These are phyloP conservation scores for Hysterangium stoloniferum DNA, from an alignment of 768 basidiomycete genomes.

Conservation along the genomic window DNA sequence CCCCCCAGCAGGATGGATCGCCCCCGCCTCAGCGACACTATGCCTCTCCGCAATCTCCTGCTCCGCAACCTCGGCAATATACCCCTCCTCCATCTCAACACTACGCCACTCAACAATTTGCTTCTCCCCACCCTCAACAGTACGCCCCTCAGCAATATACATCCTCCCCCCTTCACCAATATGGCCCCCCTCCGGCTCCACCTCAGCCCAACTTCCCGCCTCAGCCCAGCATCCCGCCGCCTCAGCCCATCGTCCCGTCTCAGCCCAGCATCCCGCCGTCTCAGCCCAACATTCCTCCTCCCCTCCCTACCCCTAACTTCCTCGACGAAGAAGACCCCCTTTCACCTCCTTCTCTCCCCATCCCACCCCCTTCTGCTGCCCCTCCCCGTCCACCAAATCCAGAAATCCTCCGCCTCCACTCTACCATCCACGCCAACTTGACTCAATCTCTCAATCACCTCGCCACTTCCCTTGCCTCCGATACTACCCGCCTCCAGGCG, in stretches of 20 bases:
- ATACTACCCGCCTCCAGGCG: constrained; percentile 69
- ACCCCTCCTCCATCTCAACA: too few relatives aligned
- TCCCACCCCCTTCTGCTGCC: constrained; percentile 27
- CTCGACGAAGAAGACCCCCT: constrained; percentile 35
- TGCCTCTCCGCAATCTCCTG: constrained; percentile 22
- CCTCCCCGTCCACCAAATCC: constrained; percentile 88
- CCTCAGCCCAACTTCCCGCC: constrained; percentile 12
- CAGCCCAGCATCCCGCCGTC: constrained; percentile 17
- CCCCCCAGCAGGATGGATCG: constrained; percentile 12
- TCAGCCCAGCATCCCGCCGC: constrained; percentile 19
- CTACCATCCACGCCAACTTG: constrained; percentile 69
- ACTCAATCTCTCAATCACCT: constrained; percentile 65
- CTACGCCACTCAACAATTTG: constrained; percentile 12
- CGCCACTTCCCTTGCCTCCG: constrained; percentile 50
- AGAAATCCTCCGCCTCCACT: constrained; percentile 75
- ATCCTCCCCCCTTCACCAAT: not conserved
- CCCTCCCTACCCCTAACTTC: constrained; percentile 5
- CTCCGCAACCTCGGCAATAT: constrained; percentile 18
- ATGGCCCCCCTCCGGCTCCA: constrained; percentile 13
- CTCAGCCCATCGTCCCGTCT: constrained; percentile 17
- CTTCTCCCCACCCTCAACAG: constrained; percentile 18
- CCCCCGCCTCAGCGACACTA: constrained; percentile 21
- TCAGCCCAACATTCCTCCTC: not conserved
- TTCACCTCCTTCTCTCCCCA: constrained; percentile 44
- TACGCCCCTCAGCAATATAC: constrained; percentile 8